phyloP scores from a whole-genome alignment of 129 eudicot genomes.

The Centella asiatica region DNA sequence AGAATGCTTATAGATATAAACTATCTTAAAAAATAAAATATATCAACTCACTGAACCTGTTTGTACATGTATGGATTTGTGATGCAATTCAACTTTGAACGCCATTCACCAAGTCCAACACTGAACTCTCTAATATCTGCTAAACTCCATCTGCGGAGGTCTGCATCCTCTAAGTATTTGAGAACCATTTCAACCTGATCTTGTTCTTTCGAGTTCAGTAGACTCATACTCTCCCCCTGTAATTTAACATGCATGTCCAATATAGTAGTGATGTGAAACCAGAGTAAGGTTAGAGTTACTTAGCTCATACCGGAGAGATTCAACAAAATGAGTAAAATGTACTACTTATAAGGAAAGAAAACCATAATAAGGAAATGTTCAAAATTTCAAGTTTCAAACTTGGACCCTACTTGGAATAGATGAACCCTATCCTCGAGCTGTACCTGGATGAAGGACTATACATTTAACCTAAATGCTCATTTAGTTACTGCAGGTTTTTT shows the following conservation, averaged over 20 bases:
- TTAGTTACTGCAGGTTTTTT: not conserved
- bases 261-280: too few relatives aligned
- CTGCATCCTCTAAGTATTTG: conserved; percentile 63
- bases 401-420: not conserved
- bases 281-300: not conserved
- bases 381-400: not conserved
- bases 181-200: conserved; percentile 63
- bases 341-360: not conserved
- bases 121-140: conserved; percentile 59
- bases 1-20: not conserved
- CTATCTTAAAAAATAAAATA: not conserved
- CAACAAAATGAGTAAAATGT: not conserved
- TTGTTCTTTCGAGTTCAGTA: conserved; percentile 36
- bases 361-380: not conserved
- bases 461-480: not conserved
- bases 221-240: conserved; percentile 30
- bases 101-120: conserved; percentile 59
- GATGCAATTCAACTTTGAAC: conserved; percentile 72
- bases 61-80: conserved; percentile 61
- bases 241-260: not conserved
- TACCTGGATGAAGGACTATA: not conserved
- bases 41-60: conserved; percentile 39
- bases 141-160: conserved; percentile 46
- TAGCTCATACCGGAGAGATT: not conserved
- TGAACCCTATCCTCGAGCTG: not conserved